phyloP scores from a whole-genome alignment of 495 filamentous ascomycete species.

The Jackrogersella multiformis region DNA sequence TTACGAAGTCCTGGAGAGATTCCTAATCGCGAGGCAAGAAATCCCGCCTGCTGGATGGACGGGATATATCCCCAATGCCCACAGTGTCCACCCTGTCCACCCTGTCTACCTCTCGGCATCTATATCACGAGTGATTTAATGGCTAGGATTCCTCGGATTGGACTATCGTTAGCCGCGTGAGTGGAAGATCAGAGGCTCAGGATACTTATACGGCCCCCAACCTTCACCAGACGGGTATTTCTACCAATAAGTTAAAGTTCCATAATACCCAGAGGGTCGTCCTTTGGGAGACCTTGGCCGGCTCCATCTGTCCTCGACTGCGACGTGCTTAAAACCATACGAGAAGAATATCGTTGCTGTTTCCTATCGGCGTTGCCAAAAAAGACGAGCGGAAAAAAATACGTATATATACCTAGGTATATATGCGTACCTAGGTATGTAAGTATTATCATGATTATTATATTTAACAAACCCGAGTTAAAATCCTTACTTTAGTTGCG shows the following conservation, averaged over 20 bases:
- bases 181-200: slow-evolving; percentile 28
- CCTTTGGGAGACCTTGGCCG: slow-evolving; percentile 22
- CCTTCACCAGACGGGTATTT: slow-evolving; percentile 13
- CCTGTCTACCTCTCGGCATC: slow-evolving; percentile 4
- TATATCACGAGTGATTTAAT: slow-evolving; percentile 11
- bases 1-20: slow-evolving; percentile 25
- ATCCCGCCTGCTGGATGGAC: slow-evolving; percentile 16
- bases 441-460: slow-evolving; percentile 11
- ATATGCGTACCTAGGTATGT: no score
- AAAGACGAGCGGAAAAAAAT: neutral
- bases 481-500: slow-evolving; percentile 19
- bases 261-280: slow-evolving; percentile 11
- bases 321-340: slow-evolving; percentile 23
- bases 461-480: slow-evolving; percentile 1
- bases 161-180: slow-evolving; percentile 28
- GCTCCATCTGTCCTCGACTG: slow-evolving; percentile 26
- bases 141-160: slow-evolving; percentile 19
- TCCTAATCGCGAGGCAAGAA: slow-evolving; percentile 21
- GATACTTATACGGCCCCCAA: slow-evolving; percentile 23
- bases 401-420: no score
- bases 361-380: slow-evolving; percentile 17
- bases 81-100: neutral
- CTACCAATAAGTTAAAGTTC: neutral
- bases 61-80: slow-evolving; percentile 3
- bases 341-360: slow-evolving; percentile 18